phyloP scores from a whole-genome alignment of 2,329 filamentous ascomycete genomes.

The Alternaria triticimaculans region DNA sequence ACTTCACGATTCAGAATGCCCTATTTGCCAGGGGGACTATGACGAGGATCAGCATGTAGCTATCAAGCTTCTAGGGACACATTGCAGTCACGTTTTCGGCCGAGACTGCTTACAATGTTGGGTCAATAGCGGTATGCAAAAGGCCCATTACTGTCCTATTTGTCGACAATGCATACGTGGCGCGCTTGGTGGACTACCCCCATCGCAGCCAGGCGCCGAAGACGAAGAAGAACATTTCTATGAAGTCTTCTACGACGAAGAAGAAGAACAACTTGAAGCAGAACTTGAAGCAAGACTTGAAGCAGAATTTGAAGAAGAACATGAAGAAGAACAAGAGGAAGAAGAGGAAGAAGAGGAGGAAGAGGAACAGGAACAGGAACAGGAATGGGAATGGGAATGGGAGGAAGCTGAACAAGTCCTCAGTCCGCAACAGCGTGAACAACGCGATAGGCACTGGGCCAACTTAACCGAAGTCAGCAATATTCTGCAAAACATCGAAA shows the following conservation, averaged over 20 bases:
- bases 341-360: not conserved
- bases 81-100: slow-evolving; percentile 6
- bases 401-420: not conserved
- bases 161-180: not conserved
- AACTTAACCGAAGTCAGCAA: not conserved
- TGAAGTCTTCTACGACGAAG: not conserved
- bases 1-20: not conserved
- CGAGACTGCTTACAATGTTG: slow-evolving; percentile 3
- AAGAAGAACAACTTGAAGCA: not conserved
- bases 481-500: not conserved
- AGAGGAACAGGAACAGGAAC: not conserved
- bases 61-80: not conserved
- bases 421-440: not conserved
- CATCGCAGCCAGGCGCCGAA: not conserved
- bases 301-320: too few relatives aligned
- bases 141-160: not conserved
- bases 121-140: not conserved
- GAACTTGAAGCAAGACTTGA: too few relatives aligned
- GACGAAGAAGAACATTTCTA: not conserved
- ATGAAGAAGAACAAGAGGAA: not conserved
- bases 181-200: not conserved
- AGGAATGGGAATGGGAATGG: not conserved
- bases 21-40: slow-evolving; percentile 1
- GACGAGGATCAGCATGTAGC: not conserved
- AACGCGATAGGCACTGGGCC: not conserved